phyloP scores from a whole-genome alignment of 345 rosid genomes.

The rapeseed (Brassica napus) region DNA sequence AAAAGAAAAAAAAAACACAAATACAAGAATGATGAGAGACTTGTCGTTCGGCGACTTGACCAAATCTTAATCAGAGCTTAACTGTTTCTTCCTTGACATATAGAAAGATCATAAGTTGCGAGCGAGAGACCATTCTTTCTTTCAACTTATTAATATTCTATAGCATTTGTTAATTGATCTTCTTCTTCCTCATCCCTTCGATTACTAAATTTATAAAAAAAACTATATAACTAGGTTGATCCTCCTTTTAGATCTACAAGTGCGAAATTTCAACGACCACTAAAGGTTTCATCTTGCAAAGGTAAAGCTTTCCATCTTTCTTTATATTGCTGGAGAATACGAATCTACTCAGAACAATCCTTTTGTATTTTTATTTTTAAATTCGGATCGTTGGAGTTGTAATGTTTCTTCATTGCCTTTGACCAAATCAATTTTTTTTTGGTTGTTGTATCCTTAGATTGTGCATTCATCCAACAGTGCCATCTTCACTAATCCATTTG shows the following conservation, averaged over 20 bases:
- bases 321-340: neutral
- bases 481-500: too few species aligned
- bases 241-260: neutral
- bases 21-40: neutral
- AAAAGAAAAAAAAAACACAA: neutral
- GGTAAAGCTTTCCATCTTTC: neutral
- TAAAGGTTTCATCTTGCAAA: neutral
- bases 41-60: neutral
- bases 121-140: neutral
- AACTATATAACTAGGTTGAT: neutral
- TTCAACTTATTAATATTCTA: neutral
- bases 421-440: too few species aligned
- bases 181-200: neutral
- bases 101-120: neutral
- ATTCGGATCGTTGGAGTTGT: too few species aligned
- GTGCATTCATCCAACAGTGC: too few species aligned
- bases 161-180: neutral
- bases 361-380: too few species aligned
- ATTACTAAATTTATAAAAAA: neutral
- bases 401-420: too few species aligned
- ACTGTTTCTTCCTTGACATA: neutral
- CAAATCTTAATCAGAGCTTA: neutral
- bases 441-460: too few species aligned
- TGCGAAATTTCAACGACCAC: neutral
- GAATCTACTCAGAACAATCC: too few species aligned